Evolutionary conservation across 495 filamentous ascomycete genomes (phyloP).

Genomic region (Neurospora tetraspora): DNA sequence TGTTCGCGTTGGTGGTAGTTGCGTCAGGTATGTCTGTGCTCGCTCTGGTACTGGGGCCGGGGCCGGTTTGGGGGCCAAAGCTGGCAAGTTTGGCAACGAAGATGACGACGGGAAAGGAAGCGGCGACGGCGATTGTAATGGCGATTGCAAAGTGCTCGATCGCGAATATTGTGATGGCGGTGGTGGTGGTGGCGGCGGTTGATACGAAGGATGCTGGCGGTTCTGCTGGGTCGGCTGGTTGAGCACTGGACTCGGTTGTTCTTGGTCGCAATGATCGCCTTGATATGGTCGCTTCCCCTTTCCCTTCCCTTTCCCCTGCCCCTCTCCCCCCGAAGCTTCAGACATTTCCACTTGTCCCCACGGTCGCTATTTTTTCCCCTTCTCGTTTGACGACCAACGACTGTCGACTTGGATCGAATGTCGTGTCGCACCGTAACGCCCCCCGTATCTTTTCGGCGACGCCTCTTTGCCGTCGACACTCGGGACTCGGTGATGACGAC

Average conservation of each 20-base stretch:
- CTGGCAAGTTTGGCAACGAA: not conserved
- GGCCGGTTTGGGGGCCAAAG: not conserved
- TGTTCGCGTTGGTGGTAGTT: not conserved
- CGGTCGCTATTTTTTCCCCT: not conserved
- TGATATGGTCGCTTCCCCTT: not conserved
- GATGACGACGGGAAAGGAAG: not conserved
- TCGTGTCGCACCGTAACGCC: not conserved
- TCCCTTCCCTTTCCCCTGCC: not conserved
- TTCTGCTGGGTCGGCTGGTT: not conserved
- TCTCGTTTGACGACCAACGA: not conserved
- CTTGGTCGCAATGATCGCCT: not conserved
- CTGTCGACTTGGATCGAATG: not conserved
- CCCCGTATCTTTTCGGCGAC: not conserved
- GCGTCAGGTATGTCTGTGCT: not conserved
- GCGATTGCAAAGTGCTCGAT: not conserved
- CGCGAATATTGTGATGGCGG: not conserved
- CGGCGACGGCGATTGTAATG: not conserved
- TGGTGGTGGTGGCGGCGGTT: not conserved
- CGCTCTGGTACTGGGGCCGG: not conserved
- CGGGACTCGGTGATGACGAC: not conserved
- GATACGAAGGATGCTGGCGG: not conserved
- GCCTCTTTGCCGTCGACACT: not conserved
- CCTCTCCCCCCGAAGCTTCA: not conserved
- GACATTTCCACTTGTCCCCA: not conserved
- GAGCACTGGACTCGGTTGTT: not conserved